These are phyloP conservation scores for Pseudocohnilembus persalinus DNA, from an alignment of 169 alveolate species.

Conservation along the genomic window DNA sequence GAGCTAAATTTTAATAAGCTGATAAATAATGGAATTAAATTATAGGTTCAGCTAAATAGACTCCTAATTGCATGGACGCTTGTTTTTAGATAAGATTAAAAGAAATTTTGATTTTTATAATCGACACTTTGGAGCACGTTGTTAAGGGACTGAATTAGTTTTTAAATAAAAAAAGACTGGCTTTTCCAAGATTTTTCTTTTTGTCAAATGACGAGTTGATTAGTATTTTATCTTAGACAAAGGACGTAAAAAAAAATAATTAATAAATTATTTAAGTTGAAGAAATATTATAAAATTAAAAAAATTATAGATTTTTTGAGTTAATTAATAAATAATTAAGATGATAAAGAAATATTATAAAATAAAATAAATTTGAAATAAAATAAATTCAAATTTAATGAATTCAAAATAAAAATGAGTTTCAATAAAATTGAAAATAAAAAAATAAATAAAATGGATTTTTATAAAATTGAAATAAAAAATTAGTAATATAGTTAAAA, in stretches of 20 bases:
- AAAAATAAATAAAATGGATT: no score
- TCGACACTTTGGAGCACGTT: conserved; percentile 62
- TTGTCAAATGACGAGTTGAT: conserved; percentile 86
- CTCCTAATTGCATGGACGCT: conserved; percentile 62
- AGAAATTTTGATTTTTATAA: conserved; percentile 63
- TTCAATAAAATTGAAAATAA: no score
- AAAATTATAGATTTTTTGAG: no score
- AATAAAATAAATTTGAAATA: no score
- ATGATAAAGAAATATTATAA: no score
- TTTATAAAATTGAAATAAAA: no score
- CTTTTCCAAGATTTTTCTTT: conserved; percentile 89
- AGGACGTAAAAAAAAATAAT: conserved; percentile 81
- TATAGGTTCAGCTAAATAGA: conserved; percentile 60
- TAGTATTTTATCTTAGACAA: conserved; percentile 77
- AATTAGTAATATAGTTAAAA: no score
- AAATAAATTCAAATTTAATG: no score
- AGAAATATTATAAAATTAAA: no score
- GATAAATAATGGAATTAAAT: conserved; percentile 79
- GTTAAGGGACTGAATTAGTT: conserved; percentile 80
- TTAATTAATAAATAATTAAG: no score
- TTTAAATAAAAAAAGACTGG: conserved; percentile 80
- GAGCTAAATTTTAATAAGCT: conserved; percentile 71
- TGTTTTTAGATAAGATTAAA: conserved; percentile 65
- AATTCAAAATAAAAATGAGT: no score
- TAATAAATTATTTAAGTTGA: no score